Evolutionary conservation across 1,284 basidiomycete genomes (phyloP), one percentile per base, ranked within the genome.

Genomic region (Rhodofomes roseus): DNA sequence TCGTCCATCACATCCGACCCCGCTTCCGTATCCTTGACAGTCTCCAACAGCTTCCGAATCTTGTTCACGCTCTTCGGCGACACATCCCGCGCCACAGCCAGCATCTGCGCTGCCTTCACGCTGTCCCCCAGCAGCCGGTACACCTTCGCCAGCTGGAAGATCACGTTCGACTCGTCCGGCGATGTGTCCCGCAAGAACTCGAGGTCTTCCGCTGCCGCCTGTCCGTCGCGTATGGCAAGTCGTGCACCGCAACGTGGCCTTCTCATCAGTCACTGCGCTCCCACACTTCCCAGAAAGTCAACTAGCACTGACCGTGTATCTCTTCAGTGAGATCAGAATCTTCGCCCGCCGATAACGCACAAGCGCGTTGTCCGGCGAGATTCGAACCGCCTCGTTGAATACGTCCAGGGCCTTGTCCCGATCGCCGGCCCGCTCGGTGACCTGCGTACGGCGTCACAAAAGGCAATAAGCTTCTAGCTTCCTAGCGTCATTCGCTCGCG

Each of bases 161-260:
- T 86, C 56, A 98, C 91, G 75, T 96, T 96, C 60, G 93, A 90
- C 79, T 98, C 95, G 71, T 95, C 93, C 12, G 95, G 94, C 34
- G 93, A 91, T 60, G 84, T 79, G 69, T 86, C 87, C 64, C 87
- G 82, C 53, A 98, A 83, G 59, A 82, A 78, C 74, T 93, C 86
- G 65, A 98, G 82, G 71, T 93, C 92, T 62, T 81, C 73, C 52
- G 94, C 84, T 20, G 95, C 93, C 57, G 80, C 79, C 93, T 95
- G 78, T 63, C 48, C 44, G 55, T 60, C 50, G 48, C 41, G 61
- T 29, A 54, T 55, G 61, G 29, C 27, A 55, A 60, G 65, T 64
- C 56, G 58, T 62, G 63, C 62, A 66, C 71, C 67, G 74, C 72
- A 61, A 64, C 65, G 66, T 66, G 61, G 56, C 5, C 31, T 36